phyloP scores from a whole-genome alignment of 345 rosid genomes.

The Garcia nutans region DNA sequence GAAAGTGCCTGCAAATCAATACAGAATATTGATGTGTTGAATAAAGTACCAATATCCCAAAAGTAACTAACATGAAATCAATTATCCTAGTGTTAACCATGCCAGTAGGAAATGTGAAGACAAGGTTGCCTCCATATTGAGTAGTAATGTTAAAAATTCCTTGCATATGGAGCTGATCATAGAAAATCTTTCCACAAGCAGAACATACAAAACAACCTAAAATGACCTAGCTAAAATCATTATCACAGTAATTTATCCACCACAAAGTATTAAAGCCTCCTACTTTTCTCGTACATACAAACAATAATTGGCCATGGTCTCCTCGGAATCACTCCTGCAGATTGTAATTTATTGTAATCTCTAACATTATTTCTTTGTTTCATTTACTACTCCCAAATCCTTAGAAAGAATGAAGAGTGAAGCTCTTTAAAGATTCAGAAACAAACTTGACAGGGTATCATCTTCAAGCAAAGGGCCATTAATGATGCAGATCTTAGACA shows the following conservation, averaged over 20 bases:
- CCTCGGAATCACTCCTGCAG: not conserved
- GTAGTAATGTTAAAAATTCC: not conserved
- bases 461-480: not conserved
- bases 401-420: not conserved
- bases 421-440: constrained; percentile 2
- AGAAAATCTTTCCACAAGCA: not conserved
- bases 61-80: not conserved
- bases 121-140: not conserved
- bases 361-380: not conserved
- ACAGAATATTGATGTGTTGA: constrained; percentile 14
- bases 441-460: not conserved
- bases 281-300: not conserved
- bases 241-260: not conserved
- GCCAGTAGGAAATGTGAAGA: not conserved
- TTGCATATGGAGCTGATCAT: not conserved
- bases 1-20: constrained; percentile 26
- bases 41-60: constrained; percentile 1
- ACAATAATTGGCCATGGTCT: not conserved
- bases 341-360: not conserved
- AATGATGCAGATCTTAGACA: not conserved
- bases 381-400: not conserved
- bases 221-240: not conserved
- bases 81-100: not conserved
- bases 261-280: not conserved
- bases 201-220: not conserved